phyloP scores from a whole-genome alignment of 2,329 filamentous ascomycete genomes.

The Myriangium duriaei region DNA sequence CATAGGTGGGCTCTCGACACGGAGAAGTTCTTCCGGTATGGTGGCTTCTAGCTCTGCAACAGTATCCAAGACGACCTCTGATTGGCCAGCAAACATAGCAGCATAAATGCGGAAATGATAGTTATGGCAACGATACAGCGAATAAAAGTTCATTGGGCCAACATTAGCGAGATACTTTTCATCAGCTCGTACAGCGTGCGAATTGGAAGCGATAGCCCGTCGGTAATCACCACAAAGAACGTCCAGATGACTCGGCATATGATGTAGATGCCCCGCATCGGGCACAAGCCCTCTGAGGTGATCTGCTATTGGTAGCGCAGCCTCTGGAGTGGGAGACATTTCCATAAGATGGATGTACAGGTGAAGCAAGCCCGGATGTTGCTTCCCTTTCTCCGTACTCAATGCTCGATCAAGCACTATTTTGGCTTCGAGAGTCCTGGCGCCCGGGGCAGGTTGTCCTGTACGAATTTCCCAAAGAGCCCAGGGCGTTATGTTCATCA shows the following conservation, averaged over 20 bases:
- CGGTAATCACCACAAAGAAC: conserved; percentile 60
- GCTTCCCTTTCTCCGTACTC: conserved; percentile 31
- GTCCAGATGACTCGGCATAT: conserved; percentile 71
- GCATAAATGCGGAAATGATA: conserved; percentile 66
- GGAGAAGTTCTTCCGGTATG: conserved; percentile 51
- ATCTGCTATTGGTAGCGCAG: conserved; percentile 49
- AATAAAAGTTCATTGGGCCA: conserved; percentile 60
- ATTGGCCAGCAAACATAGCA: conserved; percentile 64
- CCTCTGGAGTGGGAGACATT: conserved; percentile 56
- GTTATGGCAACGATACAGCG: conserved; percentile 61
- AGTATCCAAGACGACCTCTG: conserved; percentile 48
- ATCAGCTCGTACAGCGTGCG: conserved; percentile 54
- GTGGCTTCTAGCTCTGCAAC: conserved; percentile 46
- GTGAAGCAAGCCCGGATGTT: conserved; percentile 60
- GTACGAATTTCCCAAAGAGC: conserved; percentile 49
- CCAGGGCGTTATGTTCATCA: conserved; percentile 57
- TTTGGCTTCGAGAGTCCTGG: conserved; percentile 48
- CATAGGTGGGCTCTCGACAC: conserved; percentile 53
- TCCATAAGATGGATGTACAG: conserved; percentile 69
- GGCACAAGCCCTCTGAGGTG: conserved; percentile 52
- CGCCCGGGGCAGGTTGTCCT: conserved; percentile 41
- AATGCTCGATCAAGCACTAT: conserved; percentile 47
- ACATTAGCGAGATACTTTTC: conserved; percentile 48
- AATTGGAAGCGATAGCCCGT: conserved; percentile 53
- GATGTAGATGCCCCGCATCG: conserved; percentile 56